Base-by-base conservation (phyloP, 1,139 yeast species). In the Geotrichum cucujoidarum region DNA sequence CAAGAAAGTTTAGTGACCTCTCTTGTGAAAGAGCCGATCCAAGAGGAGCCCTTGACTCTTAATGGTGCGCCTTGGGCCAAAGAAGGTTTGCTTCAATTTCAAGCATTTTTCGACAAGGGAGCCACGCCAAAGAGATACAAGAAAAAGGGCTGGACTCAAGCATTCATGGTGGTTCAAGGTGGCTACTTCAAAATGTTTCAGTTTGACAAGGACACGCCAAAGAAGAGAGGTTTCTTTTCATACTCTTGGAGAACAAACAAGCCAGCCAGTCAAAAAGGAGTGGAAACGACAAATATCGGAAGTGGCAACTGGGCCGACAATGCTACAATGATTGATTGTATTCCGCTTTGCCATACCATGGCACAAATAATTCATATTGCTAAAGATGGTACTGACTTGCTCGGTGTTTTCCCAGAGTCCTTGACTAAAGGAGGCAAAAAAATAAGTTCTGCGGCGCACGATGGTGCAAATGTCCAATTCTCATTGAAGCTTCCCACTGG, bases 31-130 rank as follows among this genome's bases (percentile, higher is more conserved):
- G 50, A 53, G 7, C 38, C 50, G 33, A 45, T 53, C 16, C 53
- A 33, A 16, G 55, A 71, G 53, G 74, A 78, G 55, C 74, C 75
- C 31, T 68, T 84, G 53, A 86, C 81, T 55, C 70, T 81, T 40
- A 74, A 75, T 47, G 94, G 92, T 0, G 78, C 90, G 1, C 94
- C 94, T 1, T 84, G 86, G 77, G 76, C 82, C 51, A 83, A 84
- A 60, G 94, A 85, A 66, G 94, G 95, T 0, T 64, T 84, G 40
- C 70, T 83, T 54, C 74, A 78, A 56, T 71, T 75, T 59, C 75
- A 73, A 55, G 68, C 74, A 16, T 60, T 71, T 45, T 65, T 73
- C 53, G 54, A 54, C n/a, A 22, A 45, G 7, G 40, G 47, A 16
- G 44, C 51, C 24, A 16, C 31, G 48, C 50, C 32, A 47, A 51